A percentile compares a stretch with the other conserved stretches of the same genome.
These are phyloP conservation scores for Scleroderma citrinum DNA, from an alignment of 768 basidiomycete species.

Conservation along the genomic window DNA sequence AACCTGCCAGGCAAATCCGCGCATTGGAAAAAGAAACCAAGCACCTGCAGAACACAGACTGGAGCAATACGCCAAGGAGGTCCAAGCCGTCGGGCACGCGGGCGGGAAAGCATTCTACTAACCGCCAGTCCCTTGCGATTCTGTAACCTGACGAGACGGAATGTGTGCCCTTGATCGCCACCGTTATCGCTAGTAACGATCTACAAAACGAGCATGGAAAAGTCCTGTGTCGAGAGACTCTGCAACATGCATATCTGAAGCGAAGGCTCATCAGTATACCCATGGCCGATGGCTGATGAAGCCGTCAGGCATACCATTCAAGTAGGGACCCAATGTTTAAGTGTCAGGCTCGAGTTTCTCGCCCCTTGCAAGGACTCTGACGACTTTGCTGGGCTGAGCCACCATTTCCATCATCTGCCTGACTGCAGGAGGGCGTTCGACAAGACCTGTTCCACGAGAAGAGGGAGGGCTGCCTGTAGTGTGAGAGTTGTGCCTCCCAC, in stretches of 20 bases:
- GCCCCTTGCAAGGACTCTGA: constrained; percentile 75
- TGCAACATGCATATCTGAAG: background rate
- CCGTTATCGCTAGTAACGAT: background rate
- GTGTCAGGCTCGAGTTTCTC: constrained; percentile 68
- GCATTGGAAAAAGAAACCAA: background rate
- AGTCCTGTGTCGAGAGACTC: background rate
- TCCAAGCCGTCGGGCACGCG: background rate
- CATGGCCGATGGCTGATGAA: background rate
- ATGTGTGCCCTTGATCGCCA: background rate
- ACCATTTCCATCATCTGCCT: constrained; percentile 80
- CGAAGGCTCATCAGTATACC: background rate
- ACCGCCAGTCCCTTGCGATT: background rate
- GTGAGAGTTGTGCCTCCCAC: constrained; percentile 27
- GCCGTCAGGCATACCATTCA: constrained; percentile 12
- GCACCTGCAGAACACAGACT: background rate
- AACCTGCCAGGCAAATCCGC: background rate
- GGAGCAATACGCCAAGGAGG: background rate
- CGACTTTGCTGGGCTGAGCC: constrained; percentile 66
- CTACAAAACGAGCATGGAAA: background rate
- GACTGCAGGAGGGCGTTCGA: constrained; percentile 73
- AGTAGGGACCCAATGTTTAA: constrained; percentile 4
- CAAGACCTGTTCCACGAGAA: constrained; percentile 39
- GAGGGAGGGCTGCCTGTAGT: constrained; percentile 10
- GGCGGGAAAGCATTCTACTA: background rate
- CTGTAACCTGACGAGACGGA: constrained; percentile 1